phyloP scores from a whole-genome alignment of 768 basidiomycete genomes.

The Suillus occidentalis region DNA sequence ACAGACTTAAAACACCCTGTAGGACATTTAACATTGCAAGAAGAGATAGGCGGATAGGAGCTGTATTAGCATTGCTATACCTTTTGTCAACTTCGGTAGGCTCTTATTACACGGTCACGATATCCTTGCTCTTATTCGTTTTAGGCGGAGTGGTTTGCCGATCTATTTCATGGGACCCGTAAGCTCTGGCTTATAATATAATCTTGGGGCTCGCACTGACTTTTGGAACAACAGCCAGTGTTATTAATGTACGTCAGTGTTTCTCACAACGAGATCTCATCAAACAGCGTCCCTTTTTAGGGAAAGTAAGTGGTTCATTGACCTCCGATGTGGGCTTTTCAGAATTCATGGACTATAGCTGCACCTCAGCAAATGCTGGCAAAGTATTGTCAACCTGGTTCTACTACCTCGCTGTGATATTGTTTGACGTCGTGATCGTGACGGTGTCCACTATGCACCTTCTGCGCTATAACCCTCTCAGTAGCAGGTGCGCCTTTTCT shows the following conservation, averaged over 20 bases:
- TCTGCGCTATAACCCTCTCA: background rate
- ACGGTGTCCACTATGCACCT: constrained; percentile 34
- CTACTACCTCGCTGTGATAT: constrained; percentile 52
- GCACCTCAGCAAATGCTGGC: constrained; percentile 39
- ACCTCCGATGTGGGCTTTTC: background rate
- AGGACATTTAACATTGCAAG: background rate
- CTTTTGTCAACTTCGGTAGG: background rate
- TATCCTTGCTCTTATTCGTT: background rate
- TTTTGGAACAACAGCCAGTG: background rate
- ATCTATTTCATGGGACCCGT: background rate
- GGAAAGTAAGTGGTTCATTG: background rate
- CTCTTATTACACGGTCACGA: background rate
- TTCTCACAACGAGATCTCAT: constrained; percentile 35
- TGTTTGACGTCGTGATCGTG: constrained; percentile 34
- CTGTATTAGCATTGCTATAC: background rate
- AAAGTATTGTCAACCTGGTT: constrained; percentile 47
- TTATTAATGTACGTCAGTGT: constrained; percentile 14
- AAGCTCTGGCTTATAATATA: background rate
- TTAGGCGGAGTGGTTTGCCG: background rate
- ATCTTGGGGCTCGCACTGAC: background rate
- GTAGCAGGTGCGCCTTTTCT: background rate
- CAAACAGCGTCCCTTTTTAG: background rate
- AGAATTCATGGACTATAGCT: constrained; percentile 36
- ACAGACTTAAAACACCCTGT: background rate
- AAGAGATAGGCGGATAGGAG: background rate